Evolutionary conservation across 2,329 filamentous ascomycete genomes (phyloP), one percentile per base, ranked within the genome.

Genomic region (Cytospora chrysosperma): DNA sequence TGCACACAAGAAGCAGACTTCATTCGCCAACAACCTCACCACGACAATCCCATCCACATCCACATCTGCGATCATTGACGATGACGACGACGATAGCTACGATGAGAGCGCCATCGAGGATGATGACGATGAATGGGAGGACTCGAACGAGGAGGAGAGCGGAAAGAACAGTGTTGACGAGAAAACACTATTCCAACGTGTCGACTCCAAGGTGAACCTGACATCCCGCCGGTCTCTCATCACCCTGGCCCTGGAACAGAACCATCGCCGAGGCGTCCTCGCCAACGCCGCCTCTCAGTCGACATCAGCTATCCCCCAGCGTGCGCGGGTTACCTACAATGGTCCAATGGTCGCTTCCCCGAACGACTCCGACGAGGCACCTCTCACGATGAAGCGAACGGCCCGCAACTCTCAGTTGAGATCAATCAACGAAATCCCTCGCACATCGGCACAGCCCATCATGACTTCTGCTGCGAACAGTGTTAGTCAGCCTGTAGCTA

Each of bases 171-270:
- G 91, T 73, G 83, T 93, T 58, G 91, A 95, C 66, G 90, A 95
- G 65, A 88, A 86, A 71, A 84, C 86, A 24, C 82, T 92, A 70
- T 99, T 99, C 83, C 88, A 93, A 75, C 90, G 95, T 10, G 93
- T 98, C 56, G 92, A 97, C 75, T 97, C 93, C 49, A 88, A 88
- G 74, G 87, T 88, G 9, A 92, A 97, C 72, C 82, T 98, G 28
- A 89, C 90, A 2, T 96, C 94, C 1, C 88, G 91, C 56, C 89
- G 90, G 57, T 98, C 94, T 2, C 85, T 98, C 49, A 89, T 99
- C 68, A 97, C 93, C 0, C 88, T 94, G 59, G 89, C 94, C 82
- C 87, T 99, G 74, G 90, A 81, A 15, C 88, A 96, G 72, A 89
- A 86, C 68, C 89, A 91, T 74, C 88, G 90, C 57, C 85, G 88